Percentiles rank a stretch among this genome's conserved stretches.
Conservation (phyloP, 257 asterid species). For the Ocimum tenuiflorum region DNA sequence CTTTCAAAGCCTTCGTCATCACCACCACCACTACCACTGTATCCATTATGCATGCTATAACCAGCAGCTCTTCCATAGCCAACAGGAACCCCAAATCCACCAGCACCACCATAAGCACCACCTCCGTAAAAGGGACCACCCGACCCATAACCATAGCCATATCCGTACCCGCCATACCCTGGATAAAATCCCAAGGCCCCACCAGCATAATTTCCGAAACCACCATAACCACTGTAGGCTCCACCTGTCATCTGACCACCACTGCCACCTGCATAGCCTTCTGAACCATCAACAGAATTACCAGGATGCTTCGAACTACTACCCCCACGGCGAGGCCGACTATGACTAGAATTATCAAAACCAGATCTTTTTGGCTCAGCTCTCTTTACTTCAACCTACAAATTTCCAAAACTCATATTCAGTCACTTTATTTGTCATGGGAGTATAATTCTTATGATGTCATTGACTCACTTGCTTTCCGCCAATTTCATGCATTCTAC, state of each 20-base stretch:
- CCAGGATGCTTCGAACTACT: conserved; percentile 50
- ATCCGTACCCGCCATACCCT: conserved; percentile 68
- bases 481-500: conserved; percentile 85
- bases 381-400: conserved; percentile 85
- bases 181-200: conserved; percentile 58
- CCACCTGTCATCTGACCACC: conserved; percentile 58
- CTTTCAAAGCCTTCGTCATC: conserved; percentile 37
- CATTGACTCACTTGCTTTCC: conserved; percentile 80
- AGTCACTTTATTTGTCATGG: neutral
- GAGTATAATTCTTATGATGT: neutral
- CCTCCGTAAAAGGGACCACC: conserved; percentile 84
- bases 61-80: conserved; percentile 62
- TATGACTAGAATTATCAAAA: conserved; percentile 45
- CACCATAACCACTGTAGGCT: conserved; percentile 54
- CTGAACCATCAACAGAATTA: conserved; percentile 44
- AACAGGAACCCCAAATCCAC: conserved; percentile 49
- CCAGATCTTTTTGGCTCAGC: conserved; percentile 91
- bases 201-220: conserved; percentile 60
- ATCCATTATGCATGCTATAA: conserved; percentile 53
- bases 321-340: conserved; percentile 54
- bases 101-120: conserved; percentile 66
- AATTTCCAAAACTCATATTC: conserved; percentile 5
- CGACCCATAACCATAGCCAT: conserved; percentile 54
- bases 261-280: conserved; percentile 59
- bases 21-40: conserved; percentile 31